Evolutionary conservation across 345 rosid genomes (phyloP).

Genomic region (Citrus sinensis): DNA sequence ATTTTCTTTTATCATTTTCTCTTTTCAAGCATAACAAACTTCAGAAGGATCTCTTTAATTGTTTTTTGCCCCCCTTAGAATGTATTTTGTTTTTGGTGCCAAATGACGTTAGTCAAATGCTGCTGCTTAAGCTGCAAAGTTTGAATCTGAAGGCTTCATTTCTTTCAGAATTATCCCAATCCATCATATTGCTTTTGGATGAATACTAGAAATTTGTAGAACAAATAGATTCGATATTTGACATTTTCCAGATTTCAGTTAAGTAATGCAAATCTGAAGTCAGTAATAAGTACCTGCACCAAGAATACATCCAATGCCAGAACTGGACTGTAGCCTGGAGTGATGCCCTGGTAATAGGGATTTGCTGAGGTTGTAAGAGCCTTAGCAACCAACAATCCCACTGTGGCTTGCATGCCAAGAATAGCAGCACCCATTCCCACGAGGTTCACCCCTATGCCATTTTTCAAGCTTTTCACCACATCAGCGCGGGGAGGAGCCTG

Average conservation of each 20-base stretch:
- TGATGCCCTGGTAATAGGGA: constrained; percentile 79
- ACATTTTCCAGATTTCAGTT: background rate
- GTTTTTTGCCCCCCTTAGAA: background rate
- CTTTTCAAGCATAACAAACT: background rate
- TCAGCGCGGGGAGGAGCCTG: constrained; percentile 99
- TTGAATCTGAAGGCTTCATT: background rate
- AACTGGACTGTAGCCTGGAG: constrained; percentile 82
- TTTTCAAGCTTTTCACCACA: constrained; percentile 86
- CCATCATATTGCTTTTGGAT: background rate
- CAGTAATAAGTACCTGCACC: constrained; percentile 66
- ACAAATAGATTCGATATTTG: background rate
- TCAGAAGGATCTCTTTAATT: background rate
- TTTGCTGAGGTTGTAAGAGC: constrained; percentile 87
- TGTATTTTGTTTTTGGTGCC: background rate
- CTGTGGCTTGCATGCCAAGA: constrained; percentile 96
- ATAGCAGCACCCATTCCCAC: constrained; percentile 93
- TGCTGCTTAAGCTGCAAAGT: background rate
- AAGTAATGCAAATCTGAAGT: background rate
- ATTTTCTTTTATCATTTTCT: background rate
- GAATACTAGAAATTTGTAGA: background rate
- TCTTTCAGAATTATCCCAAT: background rate
- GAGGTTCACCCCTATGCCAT: constrained; percentile 74
- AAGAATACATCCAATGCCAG: constrained; percentile 93
- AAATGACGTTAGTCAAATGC: background rate
- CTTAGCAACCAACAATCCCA: constrained; percentile 84